phyloP scores from a whole-genome alignment of 176 grass and related monocot genomes.

The Sorghum bicolor region Sorghum_bicolor_NCBIv3 NC_012870.2:70024001-70024500 shows the following conservation, averaged over 20 bases:
- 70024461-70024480: slow-evolving; percentile 43
- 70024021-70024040: too few species aligned
- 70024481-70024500: slow-evolving; percentile 25
- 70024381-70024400: slow-evolving; percentile 23
- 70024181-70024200: too few species aligned
- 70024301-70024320: neutral
- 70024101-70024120: too few species aligned
- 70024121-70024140: too few species aligned
- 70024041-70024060: too few species aligned
- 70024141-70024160: too few species aligned
- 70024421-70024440: slow-evolving; percentile 40
- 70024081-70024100: too few species aligned
- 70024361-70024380: slow-evolving; percentile 43
- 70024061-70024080: too few species aligned
- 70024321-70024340: slow-evolving; percentile 30
- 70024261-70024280: neutral
- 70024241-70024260: neutral
- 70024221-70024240: neutral
- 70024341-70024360: slow-evolving; percentile 35
- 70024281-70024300: neutral
- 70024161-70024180: too few species aligned
- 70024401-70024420: slow-evolving; percentile 26
- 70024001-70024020: too few species aligned
- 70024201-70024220: neutral
- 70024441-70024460: slow-evolving; percentile 53